phyloP scores from a whole-genome alignment of 768 basidiomycete genomes.

The Kwoniella shandongensis region DNA sequence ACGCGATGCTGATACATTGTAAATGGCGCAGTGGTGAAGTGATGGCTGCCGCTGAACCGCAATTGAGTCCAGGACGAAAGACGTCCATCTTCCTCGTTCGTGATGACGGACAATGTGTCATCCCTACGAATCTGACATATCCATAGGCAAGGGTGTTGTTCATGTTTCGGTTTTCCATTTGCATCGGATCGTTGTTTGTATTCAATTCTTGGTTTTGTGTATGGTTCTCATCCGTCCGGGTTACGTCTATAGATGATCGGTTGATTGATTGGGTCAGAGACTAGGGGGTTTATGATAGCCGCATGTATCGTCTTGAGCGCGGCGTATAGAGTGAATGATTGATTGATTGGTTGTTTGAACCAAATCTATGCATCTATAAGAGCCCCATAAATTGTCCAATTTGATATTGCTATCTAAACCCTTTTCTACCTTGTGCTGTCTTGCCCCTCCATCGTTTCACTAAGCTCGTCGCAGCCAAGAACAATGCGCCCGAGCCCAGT shows the following conservation, averaged over 20 bases:
- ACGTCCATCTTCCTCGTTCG: conserved; percentile 41
- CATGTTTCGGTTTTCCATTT: neutral
- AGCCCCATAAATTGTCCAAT: too few relatives aligned
- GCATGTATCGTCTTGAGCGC: too few relatives aligned
- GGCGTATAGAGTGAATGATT: too few relatives aligned
- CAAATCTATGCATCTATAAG: too few relatives aligned
- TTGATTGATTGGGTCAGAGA: too few relatives aligned
- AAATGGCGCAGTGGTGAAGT: conserved; percentile 25
- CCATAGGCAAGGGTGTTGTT: conserved; percentile 8
- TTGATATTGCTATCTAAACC: neutral
- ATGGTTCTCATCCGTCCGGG: too few relatives aligned
- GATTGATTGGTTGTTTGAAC: too few relatives aligned
- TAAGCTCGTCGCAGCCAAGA: conserved; percentile 5
- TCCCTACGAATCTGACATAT: conserved; percentile 39
- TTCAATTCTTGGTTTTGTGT: too few relatives aligned
- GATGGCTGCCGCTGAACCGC: conserved; percentile 30
- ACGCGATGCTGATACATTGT: neutral
- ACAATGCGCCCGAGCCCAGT: conserved; percentile 4
- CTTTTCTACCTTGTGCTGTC: neutral
- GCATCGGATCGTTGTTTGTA: neutral
- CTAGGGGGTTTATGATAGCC: too few relatives aligned
- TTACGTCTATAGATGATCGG: too few relatives aligned
- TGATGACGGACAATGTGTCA: conserved; percentile 41
- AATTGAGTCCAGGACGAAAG: neutral
- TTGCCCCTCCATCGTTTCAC: conserved; percentile 2